Conservation (phyloP, 2,329 filamentous ascomycete genomes). For the Pseudocercospora macadamiae region DNA sequence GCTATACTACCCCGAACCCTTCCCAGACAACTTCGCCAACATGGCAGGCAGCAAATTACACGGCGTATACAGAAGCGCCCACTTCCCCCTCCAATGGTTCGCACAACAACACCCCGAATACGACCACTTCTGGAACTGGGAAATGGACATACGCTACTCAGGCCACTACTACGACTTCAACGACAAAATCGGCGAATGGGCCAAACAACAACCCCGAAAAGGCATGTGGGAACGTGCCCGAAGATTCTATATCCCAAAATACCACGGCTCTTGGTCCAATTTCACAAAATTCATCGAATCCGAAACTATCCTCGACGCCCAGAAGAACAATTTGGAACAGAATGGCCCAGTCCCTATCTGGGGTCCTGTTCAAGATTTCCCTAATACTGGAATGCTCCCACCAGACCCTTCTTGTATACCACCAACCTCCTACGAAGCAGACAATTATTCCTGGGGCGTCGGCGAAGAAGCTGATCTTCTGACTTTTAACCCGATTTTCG, state of each 20-base stretch:
- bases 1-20: conserved; percentile 83
- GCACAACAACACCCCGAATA: conserved; percentile 55
- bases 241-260: conserved; percentile 71
- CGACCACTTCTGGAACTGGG: conserved; percentile 77
- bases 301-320: conserved; percentile 54
- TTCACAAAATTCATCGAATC: conserved; percentile 68
- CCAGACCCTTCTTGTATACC: conserved; percentile 66
- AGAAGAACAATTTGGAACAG: conserved; percentile 55
- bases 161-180: conserved; percentile 85
- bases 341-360: conserved; percentile 62
- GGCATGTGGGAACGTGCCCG: conserved; percentile 74
- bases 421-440: conserved; percentile 60
- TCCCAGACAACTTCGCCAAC: conserved; percentile 72
- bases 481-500: conserved; percentile 77
- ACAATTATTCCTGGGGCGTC: conserved; percentile 75
- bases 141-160: conserved; percentile 80
- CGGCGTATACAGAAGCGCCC: conserved; percentile 76
- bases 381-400: conserved; percentile 56
- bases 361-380: conserved; percentile 58
- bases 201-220: conserved; percentile 68
- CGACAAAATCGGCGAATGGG: conserved; percentile 66
- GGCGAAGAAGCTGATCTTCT: conserved; percentile 76
- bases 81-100: conserved; percentile 57
- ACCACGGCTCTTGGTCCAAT: conserved; percentile 68
- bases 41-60: conserved; percentile 71